Conservation (phyloP, 345 rosid genomes). For the Euclidium syriacum region DNA sequence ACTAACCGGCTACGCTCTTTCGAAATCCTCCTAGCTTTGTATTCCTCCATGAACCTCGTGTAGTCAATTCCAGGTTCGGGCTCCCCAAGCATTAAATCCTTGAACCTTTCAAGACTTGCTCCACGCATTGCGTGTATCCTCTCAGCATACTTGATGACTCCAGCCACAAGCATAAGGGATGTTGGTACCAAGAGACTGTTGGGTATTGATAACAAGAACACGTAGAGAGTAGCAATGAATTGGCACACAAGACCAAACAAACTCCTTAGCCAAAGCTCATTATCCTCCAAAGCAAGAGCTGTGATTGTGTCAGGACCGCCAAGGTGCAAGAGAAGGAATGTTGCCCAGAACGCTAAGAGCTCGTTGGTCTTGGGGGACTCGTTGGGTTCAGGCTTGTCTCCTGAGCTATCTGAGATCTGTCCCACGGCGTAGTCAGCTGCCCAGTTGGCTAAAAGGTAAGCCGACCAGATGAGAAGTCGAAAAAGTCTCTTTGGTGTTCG, state of each 20-base stretch:
- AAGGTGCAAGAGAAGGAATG: constrained; percentile 30
- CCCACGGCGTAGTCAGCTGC: constrained; percentile 25
- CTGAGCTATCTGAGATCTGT: constrained; percentile 12
- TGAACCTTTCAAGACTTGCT: constrained; percentile 27
- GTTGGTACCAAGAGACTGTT: background rate
- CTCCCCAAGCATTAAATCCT: constrained; percentile 13
- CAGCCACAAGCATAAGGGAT: constrained; percentile 27
- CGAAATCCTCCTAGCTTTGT: background rate
- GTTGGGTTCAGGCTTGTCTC: background rate
- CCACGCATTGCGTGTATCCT: constrained; percentile 27
- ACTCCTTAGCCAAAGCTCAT: constrained; percentile 28
- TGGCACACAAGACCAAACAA: constrained; percentile 17
- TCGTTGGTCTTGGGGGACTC: background rate
- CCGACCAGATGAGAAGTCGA: constrained; percentile 22
- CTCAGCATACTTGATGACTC: constrained; percentile 35
- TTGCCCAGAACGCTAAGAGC: constrained; percentile 21
- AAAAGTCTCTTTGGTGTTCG: constrained; percentile 24
- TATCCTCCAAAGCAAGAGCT: constrained; percentile 32
- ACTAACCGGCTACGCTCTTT: background rate
- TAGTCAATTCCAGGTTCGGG: constrained; percentile 17
- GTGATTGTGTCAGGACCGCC: constrained; percentile 36
- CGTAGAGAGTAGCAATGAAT: constrained; percentile 12
- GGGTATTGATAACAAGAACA: constrained; percentile 23
- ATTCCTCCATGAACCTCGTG: constrained; percentile 12
- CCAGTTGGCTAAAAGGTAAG: constrained; percentile 28